Percentiles rank a stretch among this genome's conserved stretches.
Evolutionary conservation across 78 protist genomes (phyloP).

Genomic region (Chrysochromulina parva): DNA sequence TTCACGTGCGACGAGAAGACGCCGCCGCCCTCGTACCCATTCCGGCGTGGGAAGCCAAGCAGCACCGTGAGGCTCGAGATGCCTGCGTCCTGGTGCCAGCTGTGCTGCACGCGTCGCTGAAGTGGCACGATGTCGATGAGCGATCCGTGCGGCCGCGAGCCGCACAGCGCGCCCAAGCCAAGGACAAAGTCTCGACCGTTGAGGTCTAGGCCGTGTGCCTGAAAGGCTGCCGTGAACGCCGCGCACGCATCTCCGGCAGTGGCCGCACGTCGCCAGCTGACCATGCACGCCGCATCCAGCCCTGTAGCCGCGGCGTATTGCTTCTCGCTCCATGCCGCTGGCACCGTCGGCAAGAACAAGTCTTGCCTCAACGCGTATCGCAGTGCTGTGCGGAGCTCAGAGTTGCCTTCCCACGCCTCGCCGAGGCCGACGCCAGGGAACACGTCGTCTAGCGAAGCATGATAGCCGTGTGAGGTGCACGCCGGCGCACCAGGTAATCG

Average conservation of each 20-base stretch:
- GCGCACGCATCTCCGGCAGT: neutral
- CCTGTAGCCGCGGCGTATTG: neutral
- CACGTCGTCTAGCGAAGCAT: neutral
- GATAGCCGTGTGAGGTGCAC: neutral
- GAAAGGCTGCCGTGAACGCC: neutral
- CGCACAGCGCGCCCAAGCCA: neutral
- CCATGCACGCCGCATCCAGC: neutral
- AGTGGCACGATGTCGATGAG: slow-evolving; percentile 8
- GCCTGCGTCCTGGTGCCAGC: slow-evolving; percentile 20
- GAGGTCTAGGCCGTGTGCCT: neutral
- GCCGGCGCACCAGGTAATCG: neutral
- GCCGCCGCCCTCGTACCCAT: slow-evolving; percentile 14
- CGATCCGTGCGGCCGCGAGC: neutral
- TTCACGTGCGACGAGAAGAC: neutral
- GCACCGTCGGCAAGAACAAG: neutral
- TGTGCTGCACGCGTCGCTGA: neutral
- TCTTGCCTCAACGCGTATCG: neutral
- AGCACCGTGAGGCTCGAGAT: neutral
- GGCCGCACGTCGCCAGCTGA: neutral
- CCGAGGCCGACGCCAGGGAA: slow-evolving; percentile 11
- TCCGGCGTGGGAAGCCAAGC: neutral
- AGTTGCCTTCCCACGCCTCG: neutral
- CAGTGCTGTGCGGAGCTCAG: neutral
- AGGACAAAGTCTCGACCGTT: neutral
- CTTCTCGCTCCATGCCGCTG: neutral